Evolutionary conservation across 2,329 filamentous ascomycete genomes (phyloP), one percentile per base, ranked within the genome.

Genomic region (Dothideomycetes sp.): DNA sequence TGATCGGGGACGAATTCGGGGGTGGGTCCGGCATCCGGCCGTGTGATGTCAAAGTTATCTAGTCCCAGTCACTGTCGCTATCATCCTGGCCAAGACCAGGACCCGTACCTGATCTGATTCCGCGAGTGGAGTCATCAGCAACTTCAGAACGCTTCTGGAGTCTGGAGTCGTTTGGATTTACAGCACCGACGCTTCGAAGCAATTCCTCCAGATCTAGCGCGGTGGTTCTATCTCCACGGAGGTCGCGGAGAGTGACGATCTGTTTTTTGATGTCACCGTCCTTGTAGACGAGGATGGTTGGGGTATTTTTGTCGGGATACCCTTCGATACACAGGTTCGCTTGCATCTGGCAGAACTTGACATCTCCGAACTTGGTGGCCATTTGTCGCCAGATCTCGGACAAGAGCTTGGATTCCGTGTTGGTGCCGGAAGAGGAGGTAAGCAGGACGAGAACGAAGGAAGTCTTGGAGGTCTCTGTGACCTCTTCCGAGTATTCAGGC

Each of bases 321-420:
- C 86, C 86, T 59, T 96, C 91, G 51, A 98, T 95, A 42, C 91
- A 94, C 65, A 95, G 77, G 55, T 86, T 80, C 5, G 81, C 91
- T 50, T 81, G 76, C 50, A 98, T 96, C 65, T 96, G 85, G 60
- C 89, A 96, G 63, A 98, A 98, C 64, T 98, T 98, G 60, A 98
- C 69, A 48, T 98, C 89, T 15, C 87, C 86, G 55, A 87, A 98
- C 54, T 89, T 86, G 44, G 63, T 65, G 1, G 91, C 89, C 31
- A 91, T 73, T 54, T 87, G 78, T 27, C 81, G 72, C 88, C 89
- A 98, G 15, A 95, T 69, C 55, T 94, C 83, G 1, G 80, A 79
- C 51, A 96, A 64, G 3, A 95, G 69, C 44, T 83, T 75, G 3
- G 87, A 94, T 63, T 96, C 88, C 24, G 81, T 73, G 54, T 95